Conservation (phyloP, 2,329 filamentous ascomycete genomes). For the Scortechinia acanthostroma region DNA sequence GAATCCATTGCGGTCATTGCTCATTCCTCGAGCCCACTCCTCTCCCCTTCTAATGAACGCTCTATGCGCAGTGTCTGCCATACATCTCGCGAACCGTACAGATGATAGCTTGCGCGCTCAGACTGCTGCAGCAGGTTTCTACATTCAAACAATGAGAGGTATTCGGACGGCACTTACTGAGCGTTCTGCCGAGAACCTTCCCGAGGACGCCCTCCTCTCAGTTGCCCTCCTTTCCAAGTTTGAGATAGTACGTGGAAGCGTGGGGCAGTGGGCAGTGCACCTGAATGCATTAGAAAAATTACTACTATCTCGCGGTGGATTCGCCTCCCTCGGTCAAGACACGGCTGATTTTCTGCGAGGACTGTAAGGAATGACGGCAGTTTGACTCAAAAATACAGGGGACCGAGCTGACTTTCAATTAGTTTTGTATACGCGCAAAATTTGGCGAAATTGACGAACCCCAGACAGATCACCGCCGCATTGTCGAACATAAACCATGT, state of each 20-base stretch:
- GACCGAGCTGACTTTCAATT: conserved; percentile 10
- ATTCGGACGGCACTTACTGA: conserved; percentile 14
- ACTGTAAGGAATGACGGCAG: too few species aligned
- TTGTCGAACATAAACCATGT: conserved; percentile 2
- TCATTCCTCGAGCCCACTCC: conserved; percentile 22
- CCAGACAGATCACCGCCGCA: conserved; percentile 10
- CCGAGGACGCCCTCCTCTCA: conserved; percentile 20
- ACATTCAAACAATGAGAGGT: conserved; percentile 19
- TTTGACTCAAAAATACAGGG: background rate
- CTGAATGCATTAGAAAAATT: conserved; percentile 20
- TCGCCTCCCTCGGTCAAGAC: background rate
- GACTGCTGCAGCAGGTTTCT: conserved; percentile 19
- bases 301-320: conserved; percentile 17
- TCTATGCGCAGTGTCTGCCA: conserved; percentile 23
- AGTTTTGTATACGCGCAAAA: conserved; percentile 22
- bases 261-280: conserved; percentile 25
- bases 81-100: conserved; percentile 21
- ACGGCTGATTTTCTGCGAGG: background rate
- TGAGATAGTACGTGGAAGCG: conserved; percentile 23
- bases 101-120: conserved; percentile 11
- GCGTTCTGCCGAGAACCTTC: conserved; percentile 8
- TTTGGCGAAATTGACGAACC: conserved; percentile 20
- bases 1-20: conserved; percentile 21
- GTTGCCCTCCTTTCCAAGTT: conserved; percentile 26
- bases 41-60: conserved; percentile 24